Percentiles rank a stretch among this genome's conserved stretches.
Conservation (phyloP, 495 filamentous ascomycete species). For the Chlorociboria aeruginascens region DNA sequence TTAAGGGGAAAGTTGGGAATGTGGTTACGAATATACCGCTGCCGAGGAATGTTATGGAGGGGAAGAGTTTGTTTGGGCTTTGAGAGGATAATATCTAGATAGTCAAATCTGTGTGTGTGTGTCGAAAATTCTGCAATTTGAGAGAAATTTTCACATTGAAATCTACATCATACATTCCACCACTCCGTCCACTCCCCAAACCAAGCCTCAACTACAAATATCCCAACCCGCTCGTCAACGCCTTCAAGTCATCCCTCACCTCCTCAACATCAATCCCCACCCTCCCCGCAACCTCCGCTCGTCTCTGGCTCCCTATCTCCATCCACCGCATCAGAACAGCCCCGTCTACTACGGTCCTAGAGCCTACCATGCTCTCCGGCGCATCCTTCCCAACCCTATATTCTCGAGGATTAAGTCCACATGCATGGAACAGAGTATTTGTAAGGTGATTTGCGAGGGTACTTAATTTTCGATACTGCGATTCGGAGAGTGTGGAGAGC, state of each 20-base stretch:
- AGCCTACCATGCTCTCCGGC: constrained; percentile 24
- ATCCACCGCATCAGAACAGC: constrained; percentile 47
- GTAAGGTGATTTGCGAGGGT: constrained; percentile 72
- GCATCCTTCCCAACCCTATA: constrained; percentile 39
- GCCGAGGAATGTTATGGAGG: constrained; percentile 16
- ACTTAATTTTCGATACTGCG: constrained; percentile 69
- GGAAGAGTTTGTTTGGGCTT: constrained; percentile 10
- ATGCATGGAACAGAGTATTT: constrained; percentile 60
- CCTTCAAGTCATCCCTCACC: constrained; percentile 47
- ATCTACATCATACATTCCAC: too few species aligned
- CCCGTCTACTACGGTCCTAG: constrained; percentile 39
- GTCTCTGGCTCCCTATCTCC: constrained; percentile 54
- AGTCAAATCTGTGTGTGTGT: not conserved
- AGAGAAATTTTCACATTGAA: too few species aligned
- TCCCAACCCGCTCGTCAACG: constrained; percentile 16
- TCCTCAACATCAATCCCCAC: constrained; percentile 53
- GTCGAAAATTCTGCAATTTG: not conserved
- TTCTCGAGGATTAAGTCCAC: constrained; percentile 70
- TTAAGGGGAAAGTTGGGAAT: constrained; percentile 76
- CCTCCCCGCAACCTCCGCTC: constrained; percentile 56
- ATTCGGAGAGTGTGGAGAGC: constrained; percentile 65
- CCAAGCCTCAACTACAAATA: constrained; percentile 12
- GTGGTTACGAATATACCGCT: constrained; percentile 45
- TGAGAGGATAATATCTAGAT: not conserved
- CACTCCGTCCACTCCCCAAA: too few species aligned